These are phyloP conservation scores for Leccinum rimulosum DNA, from an alignment of 768 basidiomycete genomes.

Conservation along the genomic window DNA sequence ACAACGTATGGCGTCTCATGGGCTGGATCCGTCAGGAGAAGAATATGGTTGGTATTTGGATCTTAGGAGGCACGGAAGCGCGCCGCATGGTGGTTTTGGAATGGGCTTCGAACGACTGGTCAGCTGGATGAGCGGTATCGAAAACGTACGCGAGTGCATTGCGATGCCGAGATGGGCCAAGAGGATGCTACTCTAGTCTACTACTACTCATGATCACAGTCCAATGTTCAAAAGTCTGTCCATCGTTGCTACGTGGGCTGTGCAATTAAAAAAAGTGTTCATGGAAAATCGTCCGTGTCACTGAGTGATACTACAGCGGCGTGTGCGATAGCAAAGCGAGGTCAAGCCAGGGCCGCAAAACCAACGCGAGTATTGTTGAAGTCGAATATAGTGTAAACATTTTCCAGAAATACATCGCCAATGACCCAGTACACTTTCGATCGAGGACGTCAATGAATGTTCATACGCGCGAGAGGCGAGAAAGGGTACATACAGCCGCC, in stretches of 20 bases:
- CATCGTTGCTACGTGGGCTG: neutral
- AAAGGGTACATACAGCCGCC: slow-evolving; percentile 19
- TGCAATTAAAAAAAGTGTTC: neutral
- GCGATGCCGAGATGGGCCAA: slow-evolving; percentile 90
- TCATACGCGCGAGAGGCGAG: neutral
- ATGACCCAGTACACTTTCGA: slow-evolving; percentile 31
- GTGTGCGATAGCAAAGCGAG: neutral
- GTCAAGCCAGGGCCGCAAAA: slow-evolving; percentile 37
- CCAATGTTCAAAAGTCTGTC: neutral
- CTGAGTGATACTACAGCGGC: too few relatives aligned
- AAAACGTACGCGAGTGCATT: slow-evolving; percentile 91
- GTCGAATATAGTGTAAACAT: slow-evolving; percentile 33
- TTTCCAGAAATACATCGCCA: slow-evolving; percentile 36
- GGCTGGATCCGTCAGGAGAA: slow-evolving; percentile 40
- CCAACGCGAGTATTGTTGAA: slow-evolving; percentile 36
- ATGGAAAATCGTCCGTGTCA: neutral
- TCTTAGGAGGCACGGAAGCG: slow-evolving; percentile 77
- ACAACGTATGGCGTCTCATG: slow-evolving; percentile 46
- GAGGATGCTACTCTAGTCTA: slow-evolving; percentile 58
- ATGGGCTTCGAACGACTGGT: slow-evolving; percentile 93
- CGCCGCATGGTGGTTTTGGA: slow-evolving; percentile 94
- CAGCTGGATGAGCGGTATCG: slow-evolving; percentile 81
- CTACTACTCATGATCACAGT: neutral
- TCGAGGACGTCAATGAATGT: neutral
- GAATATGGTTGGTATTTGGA: slow-evolving; percentile 77